phyloP scores from a whole-genome alignment of 2,329 filamentous ascomycete genomes.

The Fusarium fujikuroi region DNA sequence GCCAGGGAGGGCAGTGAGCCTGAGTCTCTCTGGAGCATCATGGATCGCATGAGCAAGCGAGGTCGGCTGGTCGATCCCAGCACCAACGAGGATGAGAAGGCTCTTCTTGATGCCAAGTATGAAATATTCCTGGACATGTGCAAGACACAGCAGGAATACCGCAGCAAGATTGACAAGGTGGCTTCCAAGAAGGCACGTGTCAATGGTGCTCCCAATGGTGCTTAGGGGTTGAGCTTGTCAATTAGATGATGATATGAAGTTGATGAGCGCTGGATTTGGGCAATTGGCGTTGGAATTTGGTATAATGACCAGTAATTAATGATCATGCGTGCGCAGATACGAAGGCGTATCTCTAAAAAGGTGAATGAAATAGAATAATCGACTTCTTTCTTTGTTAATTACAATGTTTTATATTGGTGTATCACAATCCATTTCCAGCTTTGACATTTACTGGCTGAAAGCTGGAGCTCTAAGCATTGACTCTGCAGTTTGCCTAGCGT shows the following conservation, averaged over 20 bases:
- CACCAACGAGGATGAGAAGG: conserved; percentile 77
- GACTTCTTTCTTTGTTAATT: neutral
- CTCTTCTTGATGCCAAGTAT: conserved; percentile 88
- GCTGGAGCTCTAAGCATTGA: conserved; percentile 9
- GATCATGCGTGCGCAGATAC: conserved; percentile 16
- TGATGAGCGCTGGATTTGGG: conserved; percentile 16
- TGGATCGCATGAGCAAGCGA: conserved; percentile 97
- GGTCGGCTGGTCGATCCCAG: conserved; percentile 84
- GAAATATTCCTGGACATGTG: conserved; percentile 96
- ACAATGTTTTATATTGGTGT: neutral
- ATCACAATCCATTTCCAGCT: neutral
- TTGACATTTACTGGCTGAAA: neutral
- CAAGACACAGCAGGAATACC: conserved; percentile 83
- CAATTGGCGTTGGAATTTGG: conserved; percentile 23
- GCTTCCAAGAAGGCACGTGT: conserved; percentile 52
- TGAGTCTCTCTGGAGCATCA: conserved; percentile 93
- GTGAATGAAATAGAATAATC: conserved; percentile 27
- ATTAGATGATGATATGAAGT: conserved; percentile 6
- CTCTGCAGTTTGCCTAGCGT: conserved; percentile 22
- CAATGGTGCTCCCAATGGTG: conserved; percentile 48
- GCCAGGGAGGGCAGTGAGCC: conserved; percentile 75
- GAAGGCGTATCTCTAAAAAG: neutral
- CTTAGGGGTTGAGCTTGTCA: conserved; percentile 20
- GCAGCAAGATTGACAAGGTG: conserved; percentile 78
- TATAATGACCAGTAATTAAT: conserved; percentile 29